Evolutionary conservation across 148 eudicot genomes (phyloP).

Genomic region (Camellia japonica): DNA sequence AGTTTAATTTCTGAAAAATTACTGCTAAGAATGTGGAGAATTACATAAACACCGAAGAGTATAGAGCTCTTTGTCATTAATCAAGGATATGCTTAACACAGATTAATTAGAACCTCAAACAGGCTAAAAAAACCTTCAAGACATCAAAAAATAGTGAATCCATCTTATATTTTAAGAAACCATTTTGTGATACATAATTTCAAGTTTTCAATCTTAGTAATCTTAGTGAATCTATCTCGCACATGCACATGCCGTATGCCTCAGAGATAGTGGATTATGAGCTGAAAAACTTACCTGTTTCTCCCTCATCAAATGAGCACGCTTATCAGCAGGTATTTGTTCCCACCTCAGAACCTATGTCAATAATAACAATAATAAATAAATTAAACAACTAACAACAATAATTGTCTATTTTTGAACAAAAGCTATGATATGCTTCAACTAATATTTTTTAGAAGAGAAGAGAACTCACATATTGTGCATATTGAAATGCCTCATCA

Average conservation of each 20-base stretch:
- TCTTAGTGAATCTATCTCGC: not conserved
- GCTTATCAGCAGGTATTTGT: slow-evolving; percentile 74
- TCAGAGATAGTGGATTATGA: not conserved
- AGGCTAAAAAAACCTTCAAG: not conserved
- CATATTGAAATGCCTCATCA: slow-evolving; percentile 81
- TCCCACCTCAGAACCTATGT: slow-evolving; percentile 74
- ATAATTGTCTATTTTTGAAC: not conserved
- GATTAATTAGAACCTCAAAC: not conserved
- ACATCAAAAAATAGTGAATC: not conserved
- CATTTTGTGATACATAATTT: not conserved
- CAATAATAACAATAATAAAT: not conserved
- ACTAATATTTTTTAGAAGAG: not conserved
- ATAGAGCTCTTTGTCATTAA: not conserved
- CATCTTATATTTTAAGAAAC: not conserved
- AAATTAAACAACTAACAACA: not conserved
- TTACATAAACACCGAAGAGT: not conserved
- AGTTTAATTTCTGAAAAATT: not conserved
- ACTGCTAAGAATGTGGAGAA: not conserved
- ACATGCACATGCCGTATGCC: not conserved
- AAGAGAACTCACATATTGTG: slow-evolving; percentile 56
- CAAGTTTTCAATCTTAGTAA: not conserved
- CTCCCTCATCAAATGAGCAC: slow-evolving; percentile 76
- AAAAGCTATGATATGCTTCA: not conserved
- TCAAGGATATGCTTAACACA: not conserved
- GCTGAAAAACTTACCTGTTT: slow-evolving; percentile 53